phyloP scores from a whole-genome alignment of 805 yeast genomes.

The Vanderwaltozyma verrucispora region DNA sequence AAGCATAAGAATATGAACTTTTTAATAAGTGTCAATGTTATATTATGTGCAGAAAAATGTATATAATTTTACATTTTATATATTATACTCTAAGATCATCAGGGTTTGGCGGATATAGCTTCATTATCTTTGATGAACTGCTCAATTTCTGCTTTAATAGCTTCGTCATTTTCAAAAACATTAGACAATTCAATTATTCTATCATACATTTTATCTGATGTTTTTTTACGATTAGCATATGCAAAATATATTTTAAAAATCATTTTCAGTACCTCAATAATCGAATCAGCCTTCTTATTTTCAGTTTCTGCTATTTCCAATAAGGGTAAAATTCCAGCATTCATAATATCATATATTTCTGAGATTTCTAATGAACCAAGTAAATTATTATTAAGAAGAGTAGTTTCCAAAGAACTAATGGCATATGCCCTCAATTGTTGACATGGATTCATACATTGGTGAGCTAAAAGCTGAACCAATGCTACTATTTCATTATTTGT shows the following conservation, averaged over 20 bases:
- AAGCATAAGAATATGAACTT: no score
- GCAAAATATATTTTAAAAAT: background rate
- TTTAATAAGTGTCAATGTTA: no score
- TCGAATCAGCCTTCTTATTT: background rate
- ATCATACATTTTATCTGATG: slow-evolving; percentile 26
- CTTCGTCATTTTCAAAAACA: slow-evolving; percentile 1
- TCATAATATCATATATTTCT: slow-evolving; percentile 49
- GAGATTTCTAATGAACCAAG: slow-evolving; percentile 24
- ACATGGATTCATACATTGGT: slow-evolving; percentile 85
- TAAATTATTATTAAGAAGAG: slow-evolving; percentile 19
- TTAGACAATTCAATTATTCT: background rate
- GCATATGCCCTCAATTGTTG: slow-evolving; percentile 64
- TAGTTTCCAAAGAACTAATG: slow-evolving; percentile 42
- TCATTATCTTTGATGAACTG: background rate
- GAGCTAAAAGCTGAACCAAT: slow-evolving; percentile 71
- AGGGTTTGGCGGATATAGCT: no score
- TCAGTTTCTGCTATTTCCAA: slow-evolving; percentile 7
- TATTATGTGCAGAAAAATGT: no score
- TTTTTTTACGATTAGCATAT: slow-evolving; percentile 2
- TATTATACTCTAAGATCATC: no score
- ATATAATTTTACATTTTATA: no score
- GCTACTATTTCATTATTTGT: slow-evolving; percentile 36
- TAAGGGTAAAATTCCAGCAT: slow-evolving; percentile 61
- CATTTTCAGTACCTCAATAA: slow-evolving; percentile 27
- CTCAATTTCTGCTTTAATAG: background rate